phyloP scores from a whole-genome alignment of 1,284 basidiomycete genomes.

The Tremellales sp. region DNA sequence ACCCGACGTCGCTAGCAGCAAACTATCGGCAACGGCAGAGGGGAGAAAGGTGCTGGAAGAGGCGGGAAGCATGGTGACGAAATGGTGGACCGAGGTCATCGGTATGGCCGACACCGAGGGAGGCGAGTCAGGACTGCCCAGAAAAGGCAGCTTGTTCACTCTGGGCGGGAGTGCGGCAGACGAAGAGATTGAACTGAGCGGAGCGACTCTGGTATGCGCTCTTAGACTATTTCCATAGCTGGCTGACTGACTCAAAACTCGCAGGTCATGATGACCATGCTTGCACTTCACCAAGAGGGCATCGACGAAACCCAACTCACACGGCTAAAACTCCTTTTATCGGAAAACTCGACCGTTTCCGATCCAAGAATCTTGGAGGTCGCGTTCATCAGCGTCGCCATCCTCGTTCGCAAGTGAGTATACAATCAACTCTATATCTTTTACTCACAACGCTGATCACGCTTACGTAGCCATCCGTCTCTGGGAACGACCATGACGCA shows the following conservation, averaged over 20 bases:
- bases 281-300: conserved; percentile 67
- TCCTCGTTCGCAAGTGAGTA: conserved; percentile 68
- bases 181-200: conserved; percentile 40
- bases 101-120: conserved; percentile 11
- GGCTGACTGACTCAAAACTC: conserved; percentile 1
- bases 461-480: conserved; percentile 64
- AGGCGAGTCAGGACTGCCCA: conserved; percentile 1
- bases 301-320: conserved; percentile 68
- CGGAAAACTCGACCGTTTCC: conserved; percentile 74
- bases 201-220: conserved; percentile 36
- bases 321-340: conserved; percentile 70
- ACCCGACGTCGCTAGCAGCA: not conserved
- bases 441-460: conserved; percentile 3
- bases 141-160: conserved; percentile 22
- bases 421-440: not conserved
- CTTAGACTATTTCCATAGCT: not conserved
- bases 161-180: conserved; percentile 30
- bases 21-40: conserved; percentile 8
- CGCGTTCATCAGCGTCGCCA: conserved; percentile 40
- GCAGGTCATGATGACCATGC: conserved; percentile 83
- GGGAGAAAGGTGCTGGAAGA: conserved; percentile 20
- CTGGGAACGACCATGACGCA: conserved; percentile 71
- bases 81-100: conserved; percentile 37
- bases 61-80: conserved; percentile 20
- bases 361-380: conserved; percentile 53